Conservation (phyloP, 2,329 filamentous ascomycete genomes). For the Gaeumannomyces sp. region DNA sequence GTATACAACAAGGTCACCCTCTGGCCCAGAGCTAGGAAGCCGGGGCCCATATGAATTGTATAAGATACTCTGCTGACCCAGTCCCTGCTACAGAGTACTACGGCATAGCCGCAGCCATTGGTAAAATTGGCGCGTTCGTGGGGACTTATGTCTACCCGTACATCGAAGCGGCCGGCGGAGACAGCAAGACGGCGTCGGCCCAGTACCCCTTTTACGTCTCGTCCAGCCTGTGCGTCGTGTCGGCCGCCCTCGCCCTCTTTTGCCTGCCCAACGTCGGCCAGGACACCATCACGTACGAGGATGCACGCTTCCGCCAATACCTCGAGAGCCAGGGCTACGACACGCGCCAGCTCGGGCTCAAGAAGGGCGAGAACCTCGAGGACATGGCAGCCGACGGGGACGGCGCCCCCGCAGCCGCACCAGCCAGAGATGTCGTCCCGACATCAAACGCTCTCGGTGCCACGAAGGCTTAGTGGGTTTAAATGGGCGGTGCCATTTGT, state of each 20-base stretch:
- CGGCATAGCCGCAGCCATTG: conserved; percentile 63
- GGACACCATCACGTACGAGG: conserved; percentile 77
- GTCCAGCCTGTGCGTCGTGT: conserved; percentile 68
- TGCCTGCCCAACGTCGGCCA: conserved; percentile 72
- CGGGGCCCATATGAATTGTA: conserved; percentile 18
- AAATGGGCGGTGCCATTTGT: no score
- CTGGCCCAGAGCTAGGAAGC: no score
- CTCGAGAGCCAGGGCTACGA: conserved; percentile 73
- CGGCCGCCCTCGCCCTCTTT: conserved; percentile 58
- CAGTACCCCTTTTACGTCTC: conserved; percentile 92
- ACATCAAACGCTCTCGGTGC: background rate
- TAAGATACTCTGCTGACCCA: background rate
- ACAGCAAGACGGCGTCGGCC: conserved; percentile 50
- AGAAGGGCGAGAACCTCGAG: conserved; percentile 27
- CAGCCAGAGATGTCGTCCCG: background rate
- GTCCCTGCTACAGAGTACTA: conserved; percentile 46
- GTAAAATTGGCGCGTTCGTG: conserved; percentile 78
- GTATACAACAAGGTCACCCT: conserved; percentile 15
- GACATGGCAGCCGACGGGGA: conserved; percentile 11
- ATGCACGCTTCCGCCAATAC: conserved; percentile 67
- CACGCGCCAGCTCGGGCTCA: conserved; percentile 46
- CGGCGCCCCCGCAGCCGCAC: conserved; percentile 2
- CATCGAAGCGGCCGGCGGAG: conserved; percentile 55
- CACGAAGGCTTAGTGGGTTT: conserved; percentile 1
- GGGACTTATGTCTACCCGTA: conserved; percentile 78